A percentile compares a stretch with the other conserved stretches of the same genome.
Evolutionary conservation across 139 green algal species (phyloP).

Genomic region (Chlorella sp.): DNA sequence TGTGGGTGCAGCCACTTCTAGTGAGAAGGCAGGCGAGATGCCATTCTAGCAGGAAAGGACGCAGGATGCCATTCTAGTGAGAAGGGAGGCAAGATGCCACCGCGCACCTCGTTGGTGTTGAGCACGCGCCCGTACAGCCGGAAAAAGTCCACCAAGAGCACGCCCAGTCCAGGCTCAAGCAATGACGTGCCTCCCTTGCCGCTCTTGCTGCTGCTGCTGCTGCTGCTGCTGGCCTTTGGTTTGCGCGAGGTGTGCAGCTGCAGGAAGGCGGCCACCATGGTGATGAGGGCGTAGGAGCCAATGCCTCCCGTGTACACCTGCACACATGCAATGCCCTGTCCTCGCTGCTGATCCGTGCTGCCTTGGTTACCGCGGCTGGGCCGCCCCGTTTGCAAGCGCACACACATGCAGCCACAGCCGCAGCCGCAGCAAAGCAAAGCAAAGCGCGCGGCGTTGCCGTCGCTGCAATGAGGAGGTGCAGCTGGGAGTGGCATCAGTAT

Average conservation of each 20-base stretch:
- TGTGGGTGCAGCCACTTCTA: too few species aligned
- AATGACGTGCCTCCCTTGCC: background rate
- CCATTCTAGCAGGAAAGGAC: too few species aligned
- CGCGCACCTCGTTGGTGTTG: constrained; percentile 27
- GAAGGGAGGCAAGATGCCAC: too few species aligned
- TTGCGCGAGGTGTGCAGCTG: constrained; percentile 61
- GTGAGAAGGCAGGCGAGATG: too few species aligned
- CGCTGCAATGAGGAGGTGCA: too few species aligned
- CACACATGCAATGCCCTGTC: background rate
- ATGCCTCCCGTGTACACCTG: constrained; percentile 91
- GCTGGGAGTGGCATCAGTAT: too few species aligned
- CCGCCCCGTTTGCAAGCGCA: too few species aligned
- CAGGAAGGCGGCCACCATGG: constrained; percentile 85
- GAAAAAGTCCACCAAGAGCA: constrained; percentile 92
- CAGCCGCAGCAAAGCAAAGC: background rate
- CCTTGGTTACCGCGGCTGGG: too few species aligned
- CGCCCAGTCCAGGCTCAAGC: constrained; percentile 73
- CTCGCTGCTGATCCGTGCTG: too few species aligned
- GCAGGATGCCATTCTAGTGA: too few species aligned
- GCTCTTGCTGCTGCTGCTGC: background rate
- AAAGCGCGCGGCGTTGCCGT: too few species aligned
- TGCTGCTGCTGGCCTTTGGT: background rate
- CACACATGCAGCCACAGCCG: background rate
- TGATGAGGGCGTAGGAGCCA: constrained; percentile 88
- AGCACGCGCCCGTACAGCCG: constrained; percentile 41